phyloP scores from a whole-genome alignment of 305 asterid genomes.

The Solanum hybrid region DNA sequence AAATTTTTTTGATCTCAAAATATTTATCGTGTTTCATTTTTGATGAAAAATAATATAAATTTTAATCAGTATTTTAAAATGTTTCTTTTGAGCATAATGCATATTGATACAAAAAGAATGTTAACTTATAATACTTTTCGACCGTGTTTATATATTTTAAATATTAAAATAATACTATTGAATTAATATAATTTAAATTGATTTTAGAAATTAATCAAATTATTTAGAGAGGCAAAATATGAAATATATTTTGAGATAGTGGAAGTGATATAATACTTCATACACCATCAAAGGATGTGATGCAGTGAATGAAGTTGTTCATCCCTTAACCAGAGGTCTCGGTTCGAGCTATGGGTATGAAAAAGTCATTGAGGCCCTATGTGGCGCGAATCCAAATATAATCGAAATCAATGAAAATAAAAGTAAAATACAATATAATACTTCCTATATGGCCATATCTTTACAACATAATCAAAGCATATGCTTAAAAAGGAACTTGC shows the following conservation, averaged over 20 bases:
- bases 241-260: background rate
- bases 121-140: background rate
- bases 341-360: fast-evolving
- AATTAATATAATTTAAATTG: background rate
- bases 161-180: background rate
- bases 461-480: background rate
- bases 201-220: background rate
- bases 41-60: background rate
- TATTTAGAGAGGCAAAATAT: background rate
- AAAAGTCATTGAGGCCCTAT: fast-evolving
- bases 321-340: fast-evolving
- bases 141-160: background rate
- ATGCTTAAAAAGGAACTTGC: background rate
- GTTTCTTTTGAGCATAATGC: background rate
- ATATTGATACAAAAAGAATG: background rate
- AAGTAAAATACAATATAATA: background rate
- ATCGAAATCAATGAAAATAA: fast-evolving
- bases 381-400: fast-evolving
- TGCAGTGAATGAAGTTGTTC: fast-evolving
- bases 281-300: background rate
- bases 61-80: background rate
- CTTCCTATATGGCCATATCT: background rate
- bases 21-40: background rate
- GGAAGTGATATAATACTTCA: background rate
- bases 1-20: fast-evolving